Conservation (phyloP, 345 rosid species). For the Linum lewisii region DNA sequence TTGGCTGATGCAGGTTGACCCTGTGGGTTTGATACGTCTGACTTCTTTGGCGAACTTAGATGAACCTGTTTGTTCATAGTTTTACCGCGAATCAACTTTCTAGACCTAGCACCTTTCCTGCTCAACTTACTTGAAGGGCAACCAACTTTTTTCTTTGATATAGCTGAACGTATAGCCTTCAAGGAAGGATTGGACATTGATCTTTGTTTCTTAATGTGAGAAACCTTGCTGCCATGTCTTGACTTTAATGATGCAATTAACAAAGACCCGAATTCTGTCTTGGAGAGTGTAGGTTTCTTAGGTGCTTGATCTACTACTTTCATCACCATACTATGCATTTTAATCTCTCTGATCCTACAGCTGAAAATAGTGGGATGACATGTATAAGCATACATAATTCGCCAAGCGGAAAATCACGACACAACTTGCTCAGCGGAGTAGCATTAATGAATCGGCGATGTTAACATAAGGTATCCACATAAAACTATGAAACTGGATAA, state of each 20-base stretch:
- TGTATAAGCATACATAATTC: neutral
- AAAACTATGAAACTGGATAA: too few relatives aligned
- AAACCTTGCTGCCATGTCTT: slow-evolving; percentile 21
- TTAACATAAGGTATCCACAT: too few relatives aligned
- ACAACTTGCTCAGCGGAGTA: too few relatives aligned
- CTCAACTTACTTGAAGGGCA: slow-evolving; percentile 19
- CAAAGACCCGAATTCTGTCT: slow-evolving; percentile 29
- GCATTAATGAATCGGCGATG: too few relatives aligned
- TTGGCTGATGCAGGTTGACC: slow-evolving; percentile 6
- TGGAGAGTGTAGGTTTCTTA: slow-evolving; percentile 23
- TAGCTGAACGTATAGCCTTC: slow-evolving; percentile 17
- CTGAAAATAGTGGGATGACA: slow-evolving; percentile 13
- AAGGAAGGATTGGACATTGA: slow-evolving; percentile 22
- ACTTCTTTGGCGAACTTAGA: slow-evolving; percentile 25
- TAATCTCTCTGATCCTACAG: slow-evolving; percentile 16
- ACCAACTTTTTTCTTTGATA: slow-evolving; percentile 18
- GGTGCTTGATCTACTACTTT: slow-evolving; percentile 19
- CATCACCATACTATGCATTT: slow-evolving; percentile 29
- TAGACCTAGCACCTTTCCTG: slow-evolving; percentile 14
- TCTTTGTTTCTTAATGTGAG: slow-evolving; percentile 18
- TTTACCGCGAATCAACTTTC: slow-evolving; percentile 13
- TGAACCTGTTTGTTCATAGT: slow-evolving; percentile 14
- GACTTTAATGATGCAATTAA: slow-evolving; percentile 34
- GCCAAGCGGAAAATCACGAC: too few relatives aligned
- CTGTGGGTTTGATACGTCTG: slow-evolving; percentile 11